Evolutionary conservation across 2,329 filamentous ascomycete species (phyloP).

Genomic region (Helotiales sp.): DNA sequence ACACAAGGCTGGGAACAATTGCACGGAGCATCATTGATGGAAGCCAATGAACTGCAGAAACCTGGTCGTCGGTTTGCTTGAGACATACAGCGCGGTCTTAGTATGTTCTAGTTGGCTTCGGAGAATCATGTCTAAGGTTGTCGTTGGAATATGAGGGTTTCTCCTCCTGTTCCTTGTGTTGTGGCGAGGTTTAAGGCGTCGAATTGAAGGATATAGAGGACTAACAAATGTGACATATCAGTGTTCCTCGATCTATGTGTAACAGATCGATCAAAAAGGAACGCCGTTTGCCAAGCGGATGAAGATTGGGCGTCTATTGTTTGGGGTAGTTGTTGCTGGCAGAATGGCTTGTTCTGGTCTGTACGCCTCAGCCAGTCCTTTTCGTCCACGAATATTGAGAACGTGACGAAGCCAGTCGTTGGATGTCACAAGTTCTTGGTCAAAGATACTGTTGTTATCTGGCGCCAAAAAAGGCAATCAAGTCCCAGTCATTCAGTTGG

Average conservation of each 20-base stretch:
- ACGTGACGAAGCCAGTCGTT: constrained; percentile 9
- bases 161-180: constrained; percentile 26
- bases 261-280: constrained; percentile 11
- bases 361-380: constrained; percentile 22
- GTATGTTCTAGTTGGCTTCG: too few species aligned
- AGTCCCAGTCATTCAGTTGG: constrained; percentile 9
- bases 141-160: constrained; percentile 19
- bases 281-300: constrained; percentile 16
- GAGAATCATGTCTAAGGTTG: too few species aligned
- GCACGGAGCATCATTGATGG: too few species aligned
- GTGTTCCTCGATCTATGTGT: constrained; percentile 8
- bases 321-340: constrained; percentile 16
- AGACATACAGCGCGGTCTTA: constrained; percentile 4
- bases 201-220: constrained; percentile 12
- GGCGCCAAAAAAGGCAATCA: constrained; percentile 15
- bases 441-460: constrained; percentile 11
- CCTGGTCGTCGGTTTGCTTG: background rate
- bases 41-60: constrained; percentile 10
- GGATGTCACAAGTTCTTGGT: constrained; percentile 20
- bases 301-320: constrained; percentile 17
- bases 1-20: constrained; percentile 15
- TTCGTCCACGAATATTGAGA: constrained; percentile 26
- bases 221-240: constrained; percentile 24
- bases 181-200: constrained; percentile 22
- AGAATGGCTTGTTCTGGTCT: constrained; percentile 12